Evolutionary conservation across 2,329 filamentous ascomycete species (phyloP).

Genomic region (Lachnellula hyalina): DNA sequence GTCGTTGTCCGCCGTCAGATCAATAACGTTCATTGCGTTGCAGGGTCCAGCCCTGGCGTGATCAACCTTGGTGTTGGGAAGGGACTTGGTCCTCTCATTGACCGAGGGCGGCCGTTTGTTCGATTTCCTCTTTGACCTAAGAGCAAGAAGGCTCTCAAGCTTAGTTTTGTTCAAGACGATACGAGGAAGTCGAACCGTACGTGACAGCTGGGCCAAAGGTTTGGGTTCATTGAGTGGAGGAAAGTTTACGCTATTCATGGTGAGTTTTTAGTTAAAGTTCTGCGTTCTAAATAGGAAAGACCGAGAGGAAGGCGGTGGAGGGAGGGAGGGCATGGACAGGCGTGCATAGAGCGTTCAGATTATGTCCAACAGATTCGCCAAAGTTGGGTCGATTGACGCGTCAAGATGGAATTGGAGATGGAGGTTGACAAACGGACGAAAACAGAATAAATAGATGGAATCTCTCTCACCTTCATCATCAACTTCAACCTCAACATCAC

Average conservation of each 20-base stretch:
- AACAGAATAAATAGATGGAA: no score
- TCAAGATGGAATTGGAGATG: no score
- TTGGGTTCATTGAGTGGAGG: neutral
- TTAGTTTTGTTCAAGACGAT: neutral
- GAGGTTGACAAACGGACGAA: no score
- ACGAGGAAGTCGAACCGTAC: neutral
- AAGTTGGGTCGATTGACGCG: no score
- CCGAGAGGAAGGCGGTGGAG: neutral
- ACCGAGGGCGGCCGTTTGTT: no score
- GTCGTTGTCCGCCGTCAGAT: slow-evolving; percentile 9
- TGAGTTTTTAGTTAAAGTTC: neutral
- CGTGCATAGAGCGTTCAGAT: no score
- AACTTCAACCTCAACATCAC: no score
- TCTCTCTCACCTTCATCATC: no score
- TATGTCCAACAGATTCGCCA: no score
- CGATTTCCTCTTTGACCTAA: neutral
- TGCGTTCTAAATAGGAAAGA: neutral
- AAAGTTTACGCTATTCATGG: neutral
- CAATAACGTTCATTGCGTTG: slow-evolving; percentile 3
- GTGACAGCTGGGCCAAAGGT: neutral
- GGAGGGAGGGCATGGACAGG: neutral
- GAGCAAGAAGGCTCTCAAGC: neutral
- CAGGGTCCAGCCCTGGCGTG: neutral
- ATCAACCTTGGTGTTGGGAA: neutral
- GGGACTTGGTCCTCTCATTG: neutral